Percentiles rank a stretch among this genome's conserved stretches.
Conservation (phyloP, 345 rosid genomes). For the Pistacia vera region DNA sequence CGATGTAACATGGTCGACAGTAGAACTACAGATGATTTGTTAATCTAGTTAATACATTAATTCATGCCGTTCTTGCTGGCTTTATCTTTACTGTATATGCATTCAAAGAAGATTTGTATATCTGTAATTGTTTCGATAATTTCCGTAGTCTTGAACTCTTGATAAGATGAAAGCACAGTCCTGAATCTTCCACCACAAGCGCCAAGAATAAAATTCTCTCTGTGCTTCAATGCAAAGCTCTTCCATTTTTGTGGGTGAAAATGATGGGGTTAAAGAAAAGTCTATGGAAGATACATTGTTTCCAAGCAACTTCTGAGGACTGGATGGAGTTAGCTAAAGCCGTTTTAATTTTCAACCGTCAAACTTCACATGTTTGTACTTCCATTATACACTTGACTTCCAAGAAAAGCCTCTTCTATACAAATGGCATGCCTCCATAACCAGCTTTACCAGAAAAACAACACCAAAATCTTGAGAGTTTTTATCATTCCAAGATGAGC, state of each 20-base stretch:
- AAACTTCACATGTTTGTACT: too few species aligned
- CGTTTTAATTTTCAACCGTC: background rate
- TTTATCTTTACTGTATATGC: slow-evolving; percentile 4
- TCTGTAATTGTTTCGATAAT: background rate
- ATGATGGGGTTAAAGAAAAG: too few species aligned
- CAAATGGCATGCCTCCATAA: background rate
- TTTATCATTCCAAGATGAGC: slow-evolving; percentile 16
- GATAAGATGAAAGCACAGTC: background rate
- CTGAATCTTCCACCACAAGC: background rate
- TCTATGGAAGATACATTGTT: too few species aligned
- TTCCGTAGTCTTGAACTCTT: too few species aligned
- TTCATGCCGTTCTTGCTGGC: background rate
- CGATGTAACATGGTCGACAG: slow-evolving; percentile 20
- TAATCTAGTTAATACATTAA: background rate
- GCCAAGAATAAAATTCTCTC: too few species aligned
- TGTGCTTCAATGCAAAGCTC: too few species aligned
- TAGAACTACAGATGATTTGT: background rate
- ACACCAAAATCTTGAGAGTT: too few species aligned
- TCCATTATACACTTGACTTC: background rate
- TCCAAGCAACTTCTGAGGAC: too few species aligned
- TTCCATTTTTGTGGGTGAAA: too few species aligned
- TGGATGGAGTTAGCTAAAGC: too few species aligned
- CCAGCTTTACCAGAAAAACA: background rate
- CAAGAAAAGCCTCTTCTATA: background rate
- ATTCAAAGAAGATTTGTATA: background rate